phyloP scores from a whole-genome alignment of 2,329 filamentous ascomycete species.

The Hansfordia pulvinata region DNA sequence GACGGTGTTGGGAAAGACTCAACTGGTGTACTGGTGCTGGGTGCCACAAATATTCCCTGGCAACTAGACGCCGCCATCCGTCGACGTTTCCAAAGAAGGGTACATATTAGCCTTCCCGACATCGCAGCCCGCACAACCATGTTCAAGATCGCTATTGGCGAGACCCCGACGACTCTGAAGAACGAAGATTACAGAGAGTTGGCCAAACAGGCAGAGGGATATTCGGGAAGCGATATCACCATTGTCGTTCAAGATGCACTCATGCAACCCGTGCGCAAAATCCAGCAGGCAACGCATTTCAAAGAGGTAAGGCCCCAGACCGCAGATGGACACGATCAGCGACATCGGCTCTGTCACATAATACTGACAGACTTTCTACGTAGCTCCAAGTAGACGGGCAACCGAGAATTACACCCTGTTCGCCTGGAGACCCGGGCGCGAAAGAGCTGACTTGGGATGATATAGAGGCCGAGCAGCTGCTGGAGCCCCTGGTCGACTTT shows the following conservation, averaged over 20 bases:
- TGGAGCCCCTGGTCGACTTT: slow-evolving; percentile 73
- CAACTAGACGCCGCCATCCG: slow-evolving; percentile 93
- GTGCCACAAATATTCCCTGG: slow-evolving; percentile 98
- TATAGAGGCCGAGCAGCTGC: slow-evolving; percentile 67
- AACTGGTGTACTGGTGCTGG: slow-evolving; percentile 84
- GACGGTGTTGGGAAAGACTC: slow-evolving; percentile 95
- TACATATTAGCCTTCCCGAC: slow-evolving; percentile 91
- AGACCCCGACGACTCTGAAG: slow-evolving; percentile 75
- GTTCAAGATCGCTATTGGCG: slow-evolving; percentile 92
- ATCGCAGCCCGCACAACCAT: slow-evolving; percentile 75
- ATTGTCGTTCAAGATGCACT: slow-evolving; percentile 93
- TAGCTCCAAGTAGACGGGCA: slow-evolving; percentile 54
- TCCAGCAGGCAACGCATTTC: slow-evolving; percentile 95
- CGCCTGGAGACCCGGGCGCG: slow-evolving; percentile 74
- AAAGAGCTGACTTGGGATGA: slow-evolving; percentile 91
- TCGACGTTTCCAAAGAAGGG: slow-evolving; percentile 86
- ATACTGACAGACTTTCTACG: slow-evolving; percentile 27
- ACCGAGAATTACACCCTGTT: slow-evolving; percentile 75
- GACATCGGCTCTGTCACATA: too few species aligned
- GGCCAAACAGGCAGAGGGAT: slow-evolving; percentile 76
- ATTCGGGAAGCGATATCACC: slow-evolving; percentile 89
- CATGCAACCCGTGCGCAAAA: slow-evolving; percentile 95
- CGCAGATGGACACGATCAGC: too few species aligned
- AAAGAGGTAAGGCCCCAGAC: slow-evolving; percentile 60
- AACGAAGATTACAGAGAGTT: slow-evolving; percentile 67